Percentiles rank a stretch among this genome's conserved stretches.
phyloP scores from a whole-genome alignment of 2,329 filamentous ascomycete species.

The Myriosclerotinia scirpicola region DNA sequence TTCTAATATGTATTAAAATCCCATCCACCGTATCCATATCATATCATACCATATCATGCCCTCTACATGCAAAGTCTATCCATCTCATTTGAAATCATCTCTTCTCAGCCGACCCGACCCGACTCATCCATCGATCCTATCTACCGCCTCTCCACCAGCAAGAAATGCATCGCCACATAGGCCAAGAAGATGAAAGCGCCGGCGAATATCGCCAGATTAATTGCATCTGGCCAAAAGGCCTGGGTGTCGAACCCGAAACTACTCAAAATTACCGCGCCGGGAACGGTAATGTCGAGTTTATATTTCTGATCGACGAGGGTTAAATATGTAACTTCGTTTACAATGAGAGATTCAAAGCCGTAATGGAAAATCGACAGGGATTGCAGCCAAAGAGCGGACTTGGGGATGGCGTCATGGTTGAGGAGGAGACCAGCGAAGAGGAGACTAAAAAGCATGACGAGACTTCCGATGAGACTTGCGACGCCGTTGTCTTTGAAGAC shows the following conservation, averaged over 20 bases:
- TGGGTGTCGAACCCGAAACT: slow-evolving; percentile 91
- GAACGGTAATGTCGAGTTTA: slow-evolving; percentile 92
- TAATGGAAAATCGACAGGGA: slow-evolving; percentile 97
- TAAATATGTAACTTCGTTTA: slow-evolving; percentile 91
- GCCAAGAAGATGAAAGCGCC: slow-evolving; percentile 82
- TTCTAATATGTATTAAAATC: slow-evolving; percentile 16
- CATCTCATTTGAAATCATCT: not conserved
- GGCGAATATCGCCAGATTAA: slow-evolving; percentile 79
- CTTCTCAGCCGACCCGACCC: not conserved
- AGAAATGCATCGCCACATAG: slow-evolving; percentile 87
- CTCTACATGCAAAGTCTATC: slow-evolving; percentile 8
- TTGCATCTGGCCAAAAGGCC: slow-evolving; percentile 81
- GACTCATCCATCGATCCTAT: slow-evolving; percentile 16
- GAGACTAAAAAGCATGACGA: slow-evolving; percentile 97
- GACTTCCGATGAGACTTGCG: slow-evolving; percentile 86
- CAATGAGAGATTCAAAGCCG: slow-evolving; percentile 91
- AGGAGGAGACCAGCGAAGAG: slow-evolving; percentile 91
- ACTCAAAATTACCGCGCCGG: slow-evolving; percentile 88
- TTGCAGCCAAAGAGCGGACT: slow-evolving; percentile 85
- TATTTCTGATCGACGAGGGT: slow-evolving; percentile 93
- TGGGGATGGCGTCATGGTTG: slow-evolving; percentile 90
- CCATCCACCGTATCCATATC: not conserved
- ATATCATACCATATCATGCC: slow-evolving; percentile 13
- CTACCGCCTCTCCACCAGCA: slow-evolving; percentile 85
- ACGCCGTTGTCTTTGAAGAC: slow-evolving; percentile 89